Evolutionary conservation across 805 yeast species (phyloP), one percentile per base, ranked within the genome.

Genomic region (Candida namnaoensis): DNA sequence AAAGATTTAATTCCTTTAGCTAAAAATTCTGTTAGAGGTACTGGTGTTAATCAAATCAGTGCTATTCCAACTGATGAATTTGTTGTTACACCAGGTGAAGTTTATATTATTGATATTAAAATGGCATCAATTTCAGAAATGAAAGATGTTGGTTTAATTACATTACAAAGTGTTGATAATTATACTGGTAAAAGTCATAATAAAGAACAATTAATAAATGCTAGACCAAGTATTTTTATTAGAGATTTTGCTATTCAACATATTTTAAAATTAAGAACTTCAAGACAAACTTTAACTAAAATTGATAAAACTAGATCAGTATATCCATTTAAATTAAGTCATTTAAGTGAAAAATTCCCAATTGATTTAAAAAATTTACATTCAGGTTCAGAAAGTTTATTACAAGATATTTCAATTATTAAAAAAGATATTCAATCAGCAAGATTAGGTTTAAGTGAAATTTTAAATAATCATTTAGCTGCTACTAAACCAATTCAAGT

Each of bases 201-300:
- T 38, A 26, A 26, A 10, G 67, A 71, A 14, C 65, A 68, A 36
- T 62, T 69, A 25, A 65, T 81, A 49, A 69, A 69, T 46, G 74
- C 80, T 38, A 80, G 73, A 60, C 79, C 90, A 38, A 78, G 93
- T 36, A 72, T 88, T 38, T 87, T 70, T 61, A 75, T 86, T 44
- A 78, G 99, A 62, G 98, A 91, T 63, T 86, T 79, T 60, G 85
- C 95, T n/a, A 77, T 86, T 46, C 68, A 74, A 36, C 86, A 90
- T 59, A 81, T 76, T 44, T 73, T 91, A 57, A 88, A 82, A 57
- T 68, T 91, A 52, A 80, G 75, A 57, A 71, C 86, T 24, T 72
- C 95, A 9, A 78, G 95, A 61, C 74, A 72, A 46, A 69, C 88
- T 42, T 69, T 90, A 49, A 69, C 78, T 32, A 74, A 74, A 45